A percentile compares a stretch with the other conserved stretches of the same genome.
These are phyloP conservation scores for Spergularia marina DNA, from an alignment of 148 eudicot species.

Conservation along the genomic window DNA sequence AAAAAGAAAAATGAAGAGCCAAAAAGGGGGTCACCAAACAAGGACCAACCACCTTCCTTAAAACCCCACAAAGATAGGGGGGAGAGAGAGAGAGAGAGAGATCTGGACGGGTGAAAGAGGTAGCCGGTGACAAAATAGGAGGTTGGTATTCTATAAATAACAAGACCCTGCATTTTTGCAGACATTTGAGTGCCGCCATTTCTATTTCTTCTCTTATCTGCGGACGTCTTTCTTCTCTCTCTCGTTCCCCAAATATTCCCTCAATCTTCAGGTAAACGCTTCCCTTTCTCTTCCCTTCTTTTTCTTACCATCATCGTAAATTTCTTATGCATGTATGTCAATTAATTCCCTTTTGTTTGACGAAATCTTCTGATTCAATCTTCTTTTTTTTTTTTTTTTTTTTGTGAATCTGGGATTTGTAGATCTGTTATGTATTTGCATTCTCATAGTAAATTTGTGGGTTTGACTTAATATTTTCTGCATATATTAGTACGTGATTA, in stretches of 20 bases:
- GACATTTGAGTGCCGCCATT: background rate
- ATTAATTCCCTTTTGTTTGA: no score
- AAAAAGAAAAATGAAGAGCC: no score
- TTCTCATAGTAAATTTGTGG: no score
- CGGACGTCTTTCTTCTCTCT: no score
- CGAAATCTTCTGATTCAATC: background rate
- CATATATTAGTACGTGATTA: no score
- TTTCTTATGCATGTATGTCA: no score
- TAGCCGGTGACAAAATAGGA: no score
- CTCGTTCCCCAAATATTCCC: background rate
- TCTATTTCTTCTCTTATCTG: background rate
- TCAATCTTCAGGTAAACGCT: background rate
- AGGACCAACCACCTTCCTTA: slow-evolving; percentile 8
- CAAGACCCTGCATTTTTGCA: background rate
- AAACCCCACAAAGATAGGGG: no score
- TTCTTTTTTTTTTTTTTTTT: background rate
- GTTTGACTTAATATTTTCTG: no score
- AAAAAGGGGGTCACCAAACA: background rate
- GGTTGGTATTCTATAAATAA: slow-evolving; percentile 6
- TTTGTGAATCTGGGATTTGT: background rate
- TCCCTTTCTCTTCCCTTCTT: background rate
- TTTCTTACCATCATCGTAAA: no score
- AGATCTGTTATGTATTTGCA: background rate
- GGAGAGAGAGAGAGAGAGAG: no score
- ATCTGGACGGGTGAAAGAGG: no score